Evolutionary conservation across 2,329 filamentous ascomycete species (phyloP).

Genomic region (Nemania diffusa): DNA sequence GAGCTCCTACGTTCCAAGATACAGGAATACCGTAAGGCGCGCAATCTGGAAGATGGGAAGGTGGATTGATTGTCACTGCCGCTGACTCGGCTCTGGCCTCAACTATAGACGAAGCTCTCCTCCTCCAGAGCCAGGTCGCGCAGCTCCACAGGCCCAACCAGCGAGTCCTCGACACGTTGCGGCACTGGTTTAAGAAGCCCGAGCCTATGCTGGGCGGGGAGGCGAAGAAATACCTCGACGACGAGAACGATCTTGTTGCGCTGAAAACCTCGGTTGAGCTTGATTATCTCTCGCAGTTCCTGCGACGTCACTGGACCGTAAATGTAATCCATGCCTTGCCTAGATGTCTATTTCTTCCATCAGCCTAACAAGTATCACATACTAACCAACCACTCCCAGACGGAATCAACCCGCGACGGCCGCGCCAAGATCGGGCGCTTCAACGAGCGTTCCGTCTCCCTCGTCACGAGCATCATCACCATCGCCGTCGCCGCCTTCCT

Average conservation of each 20-base stretch:
- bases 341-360: not conserved
- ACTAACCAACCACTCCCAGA: not conserved
- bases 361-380: not conserved
- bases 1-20: not conserved
- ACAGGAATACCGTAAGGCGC: constrained; percentile 22
- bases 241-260: constrained; percentile 16
- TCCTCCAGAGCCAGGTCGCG: constrained; percentile 28
- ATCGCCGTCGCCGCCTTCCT: constrained; percentile 21
- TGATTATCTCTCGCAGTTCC: constrained; percentile 20
- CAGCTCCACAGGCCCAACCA: constrained; percentile 14
- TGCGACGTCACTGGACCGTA: constrained; percentile 6
- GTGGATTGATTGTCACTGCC: not conserved
- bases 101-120: constrained; percentile 26
- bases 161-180: constrained; percentile 16
- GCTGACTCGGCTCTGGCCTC: not conserved
- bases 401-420: constrained; percentile 7
- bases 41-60: not conserved
- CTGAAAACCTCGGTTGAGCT: constrained; percentile 3
- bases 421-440: constrained; percentile 13
- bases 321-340: not conserved
- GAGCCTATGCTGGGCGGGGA: constrained; percentile 16
- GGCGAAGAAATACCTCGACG: constrained; percentile 16
- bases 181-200: constrained; percentile 9
- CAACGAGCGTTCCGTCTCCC: constrained; percentile 16
- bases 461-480: constrained; percentile 11